Conservation (phyloP, 305 asterid species). For the Fraxinus platypoda region DNA sequence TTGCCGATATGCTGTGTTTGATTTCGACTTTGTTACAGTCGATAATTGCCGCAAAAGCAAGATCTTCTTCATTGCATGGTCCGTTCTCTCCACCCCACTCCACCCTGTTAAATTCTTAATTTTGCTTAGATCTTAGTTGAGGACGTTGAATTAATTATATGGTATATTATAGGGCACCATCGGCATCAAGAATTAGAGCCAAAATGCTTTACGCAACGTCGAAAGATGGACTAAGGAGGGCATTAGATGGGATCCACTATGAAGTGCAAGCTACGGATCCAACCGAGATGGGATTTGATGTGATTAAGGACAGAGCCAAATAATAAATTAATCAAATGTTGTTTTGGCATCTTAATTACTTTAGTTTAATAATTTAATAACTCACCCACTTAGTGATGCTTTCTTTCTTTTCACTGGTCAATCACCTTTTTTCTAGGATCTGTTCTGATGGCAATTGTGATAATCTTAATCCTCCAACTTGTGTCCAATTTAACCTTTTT, state of each 20-base stretch:
- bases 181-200: slow-evolving; percentile 73
- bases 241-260: slow-evolving; percentile 75
- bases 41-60: slow-evolving; percentile 91
- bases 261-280: slow-evolving; percentile 95
- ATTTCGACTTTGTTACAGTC: slow-evolving; percentile 79
- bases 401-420: not conserved
- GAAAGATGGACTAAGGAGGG: slow-evolving; percentile 71
- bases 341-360: not conserved
- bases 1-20: slow-evolving; percentile 87
- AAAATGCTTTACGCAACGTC: slow-evolving; percentile 89
- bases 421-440: not conserved
- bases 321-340: not conserved
- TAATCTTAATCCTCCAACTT: not conserved
- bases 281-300: slow-evolving; percentile 84
- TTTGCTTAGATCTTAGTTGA: too few relatives aligned
- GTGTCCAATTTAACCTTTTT: not conserved
- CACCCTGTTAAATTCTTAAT: not conserved
- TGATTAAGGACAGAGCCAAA: slow-evolving; percentile 65
- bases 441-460: not conserved
- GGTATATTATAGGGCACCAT: slow-evolving; percentile 53
- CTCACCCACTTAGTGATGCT: not conserved
- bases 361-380: not conserved
- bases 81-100: not conserved
- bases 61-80: slow-evolving; percentile 98
- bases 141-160: too few relatives aligned